Base-by-base conservation (phyloP, 164 flowering plant species). In the Magnolia kwangsiensis region DNA sequence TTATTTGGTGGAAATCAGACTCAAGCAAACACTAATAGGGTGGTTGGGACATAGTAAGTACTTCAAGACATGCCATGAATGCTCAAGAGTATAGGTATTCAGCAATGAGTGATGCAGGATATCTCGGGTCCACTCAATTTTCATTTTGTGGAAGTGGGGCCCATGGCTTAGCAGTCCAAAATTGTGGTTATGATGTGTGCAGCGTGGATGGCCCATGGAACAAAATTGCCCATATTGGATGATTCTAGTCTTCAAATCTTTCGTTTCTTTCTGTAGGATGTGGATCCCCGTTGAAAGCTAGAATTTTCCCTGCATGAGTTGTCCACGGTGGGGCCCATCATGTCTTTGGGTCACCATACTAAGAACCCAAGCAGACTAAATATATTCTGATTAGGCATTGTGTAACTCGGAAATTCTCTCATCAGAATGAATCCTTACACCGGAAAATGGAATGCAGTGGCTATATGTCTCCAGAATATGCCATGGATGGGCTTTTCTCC, bases 381-480 rank as follows among this genome's bases (percentile, higher is more conserved):
- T 11, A 55, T 55, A 3, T 11, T 55, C 61, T 55, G 18, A 11
- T 55, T 16, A 55, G 18, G 61, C 61, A 55, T 55, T 55, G 3
- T 27, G 23, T 64, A 64, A 7, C 45, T 37, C 45, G 0, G 4
- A 37, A 37, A 55, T 55, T 55, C 19, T 67, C 70, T 67, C 9
- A 27, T 67, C 18, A 24, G 20, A n/a, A 11, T 16, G 6, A 31
- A 67, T 1, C 45, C 23, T 19, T 45, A 19, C 49, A 16, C 8
- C 9, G 58, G 4, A 49, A 29, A 50, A 70, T 69, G 45, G 24
- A 9, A 13, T 81, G 72, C 78, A 89, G 89, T 74, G 90, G 92
- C 45, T 89, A 89, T 50, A 88, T 87, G 90, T 71, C 90, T 1
- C 91, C 91, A 4, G 88, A 88, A 75, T 88, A 87, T 68, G 86